Base-by-base conservation (phyloP, 495 filamentous ascomycete species). In the Cudoniella acicularis region DNA sequence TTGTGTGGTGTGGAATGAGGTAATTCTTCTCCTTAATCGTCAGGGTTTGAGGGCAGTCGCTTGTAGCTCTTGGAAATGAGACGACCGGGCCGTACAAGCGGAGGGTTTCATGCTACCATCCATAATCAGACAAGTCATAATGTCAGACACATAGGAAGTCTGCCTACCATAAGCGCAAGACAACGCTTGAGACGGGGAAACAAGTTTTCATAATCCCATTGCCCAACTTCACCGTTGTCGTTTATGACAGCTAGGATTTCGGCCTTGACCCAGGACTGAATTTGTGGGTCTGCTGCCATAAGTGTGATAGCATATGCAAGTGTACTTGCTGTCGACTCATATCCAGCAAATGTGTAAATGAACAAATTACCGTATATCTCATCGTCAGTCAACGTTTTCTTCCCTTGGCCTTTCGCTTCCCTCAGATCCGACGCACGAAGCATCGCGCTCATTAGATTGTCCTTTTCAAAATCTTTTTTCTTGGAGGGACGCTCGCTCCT, bases 301-400 rank as follows among this genome's bases (percentile, higher is more conserved):
- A 81, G 68, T 16, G 72, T 69, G 2, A 83, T 43, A 1, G 79
- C 73, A 61, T 76, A 79, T 0, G 74, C 75, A 27, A 83, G 66
- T 1, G 72, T 79, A 52, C 77, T 79, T 1, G 80, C 75, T 0
- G 79, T 81, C 0, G 80, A 81, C 57, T 84, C 79, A 59, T 79
- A 77, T 0, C 82, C 82, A 2, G 80, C 82, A 45, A 76, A 71
- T 25, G 70, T 83, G 56, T 83, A 79, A 9, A 77, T 66, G 49
- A 81, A 84, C 26, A 83, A 72, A 51, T 81, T 81, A 49, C 79
- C 78, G 22, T 73, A 76, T 10, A 82, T 74, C 59, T 80, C 78
- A 0, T 77, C 71, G 36, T 76, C 70, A 8, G 49, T 75, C 47
- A 74, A 69, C 1, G 27, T 23, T 48, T 58, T 16, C 21, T 25